Conservation (phyloP, 208 protist species). For the Phytomonas serpens region DNA sequence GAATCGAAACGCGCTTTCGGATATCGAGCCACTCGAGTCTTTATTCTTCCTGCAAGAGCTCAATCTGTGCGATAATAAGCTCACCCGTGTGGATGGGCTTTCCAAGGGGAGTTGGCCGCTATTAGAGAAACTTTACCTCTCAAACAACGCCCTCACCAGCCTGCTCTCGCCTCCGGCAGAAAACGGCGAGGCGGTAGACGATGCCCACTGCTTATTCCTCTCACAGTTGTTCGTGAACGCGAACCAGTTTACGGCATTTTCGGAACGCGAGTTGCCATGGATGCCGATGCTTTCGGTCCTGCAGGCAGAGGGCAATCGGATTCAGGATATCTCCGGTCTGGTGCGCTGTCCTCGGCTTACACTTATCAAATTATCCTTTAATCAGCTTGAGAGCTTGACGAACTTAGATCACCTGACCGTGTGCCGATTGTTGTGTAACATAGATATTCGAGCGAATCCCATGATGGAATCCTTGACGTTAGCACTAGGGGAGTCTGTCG, state of each 20-base stretch:
- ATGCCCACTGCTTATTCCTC: conserved; percentile 29
- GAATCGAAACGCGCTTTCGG: conserved; percentile 42
- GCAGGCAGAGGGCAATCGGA: conserved; percentile 63
- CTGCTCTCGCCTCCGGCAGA: conserved; percentile 5
- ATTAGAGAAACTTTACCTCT: conserved; percentile 51
- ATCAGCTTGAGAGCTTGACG: conserved; percentile 28
- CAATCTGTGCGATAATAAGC: conserved; percentile 51
- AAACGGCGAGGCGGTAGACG: not conserved
- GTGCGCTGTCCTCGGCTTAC: conserved; percentile 42
- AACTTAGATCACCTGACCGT: conserved; percentile 33
- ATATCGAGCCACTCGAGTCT: conserved; percentile 20
- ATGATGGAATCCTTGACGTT: conserved; percentile 12
- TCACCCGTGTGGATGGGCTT: conserved; percentile 21
- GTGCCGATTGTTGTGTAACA: conserved; percentile 27
- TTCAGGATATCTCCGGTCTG: conserved; percentile 51
- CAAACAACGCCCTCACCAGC: conserved; percentile 34
- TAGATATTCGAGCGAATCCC: conserved; percentile 63
- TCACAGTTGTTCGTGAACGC: conserved; percentile 73
- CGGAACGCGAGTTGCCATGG: conserved; percentile 26
- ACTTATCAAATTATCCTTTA: conserved; percentile 50
- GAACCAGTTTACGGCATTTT: conserved; percentile 30
- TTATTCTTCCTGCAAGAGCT: conserved; percentile 45
- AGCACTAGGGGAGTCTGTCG: not conserved
- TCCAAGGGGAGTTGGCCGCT: conserved; percentile 14
- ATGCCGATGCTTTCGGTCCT: conserved; percentile 63